These are phyloP conservation scores for Brasilioporus rufonigricans DNA, from an alignment of 768 basidiomycete genomes.

Conservation along the genomic window DNA sequence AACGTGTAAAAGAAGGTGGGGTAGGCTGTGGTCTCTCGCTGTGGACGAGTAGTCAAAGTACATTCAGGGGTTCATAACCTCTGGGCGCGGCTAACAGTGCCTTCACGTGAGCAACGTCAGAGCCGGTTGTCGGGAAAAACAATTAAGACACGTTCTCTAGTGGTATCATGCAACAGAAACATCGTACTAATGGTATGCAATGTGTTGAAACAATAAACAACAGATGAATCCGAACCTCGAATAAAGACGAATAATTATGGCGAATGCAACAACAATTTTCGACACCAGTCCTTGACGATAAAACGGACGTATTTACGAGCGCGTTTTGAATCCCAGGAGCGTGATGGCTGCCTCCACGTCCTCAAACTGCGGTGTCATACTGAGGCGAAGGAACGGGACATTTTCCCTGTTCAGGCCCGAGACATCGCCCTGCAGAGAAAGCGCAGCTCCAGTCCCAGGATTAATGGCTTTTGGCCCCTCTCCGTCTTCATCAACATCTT, in stretches of 20 bases:
- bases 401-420: constrained; percentile 1
- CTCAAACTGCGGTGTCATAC: constrained; percentile 21
- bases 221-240: constrained; percentile 1
- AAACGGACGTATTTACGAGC: constrained; percentile 5
- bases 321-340: constrained; percentile 33
- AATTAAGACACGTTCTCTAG: neutral
- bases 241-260: constrained; percentile 32
- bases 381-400: neutral
- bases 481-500: constrained; percentile 10
- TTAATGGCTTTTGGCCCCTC: constrained; percentile 18
- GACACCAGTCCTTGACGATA: neutral
- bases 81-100: constrained; percentile 22
- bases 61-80: neutral
- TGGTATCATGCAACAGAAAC: neutral
- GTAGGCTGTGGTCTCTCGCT: constrained; percentile 21
- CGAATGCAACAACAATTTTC: constrained; percentile 14
- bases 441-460: constrained; percentile 9
- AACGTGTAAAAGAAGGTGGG: constrained; percentile 14
- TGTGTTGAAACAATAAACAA: constrained; percentile 11
- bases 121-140: neutral
- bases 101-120: constrained; percentile 20
- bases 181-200: constrained; percentile 2
- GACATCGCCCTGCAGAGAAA: constrained; percentile 6
- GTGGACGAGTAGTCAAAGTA: neutral
- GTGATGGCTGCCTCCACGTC: constrained; percentile 38